Conservation (phyloP, 2,329 filamentous ascomycete genomes). For the Aspergillus quadricinctus region DNA sequence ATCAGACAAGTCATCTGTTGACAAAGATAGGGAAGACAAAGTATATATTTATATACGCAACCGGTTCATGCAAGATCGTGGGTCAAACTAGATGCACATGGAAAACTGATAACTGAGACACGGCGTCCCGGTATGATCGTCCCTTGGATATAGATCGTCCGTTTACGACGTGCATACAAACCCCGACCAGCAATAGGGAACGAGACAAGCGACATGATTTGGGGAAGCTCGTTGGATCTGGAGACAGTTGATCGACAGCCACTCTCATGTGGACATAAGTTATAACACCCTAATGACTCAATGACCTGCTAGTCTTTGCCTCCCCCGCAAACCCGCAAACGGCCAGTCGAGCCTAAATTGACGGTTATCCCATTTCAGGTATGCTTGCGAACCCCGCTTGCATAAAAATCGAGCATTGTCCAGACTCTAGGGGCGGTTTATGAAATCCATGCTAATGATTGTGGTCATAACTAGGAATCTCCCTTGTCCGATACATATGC, state of each 20-base stretch:
- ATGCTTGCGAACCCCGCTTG: slow-evolving; percentile 19
- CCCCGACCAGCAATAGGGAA: background rate
- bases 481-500: background rate
- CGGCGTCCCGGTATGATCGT: background rate
- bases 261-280: background rate
- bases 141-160: background rate
- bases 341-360: background rate
- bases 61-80: background rate
- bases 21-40: background rate
- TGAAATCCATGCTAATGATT: background rate
- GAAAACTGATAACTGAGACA: background rate
- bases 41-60: background rate
- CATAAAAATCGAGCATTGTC: background rate
- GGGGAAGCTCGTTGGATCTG: background rate
- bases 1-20: background rate
- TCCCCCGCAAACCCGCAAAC: background rate
- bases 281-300: background rate
- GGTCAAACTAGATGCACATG: background rate
- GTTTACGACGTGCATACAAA: background rate
- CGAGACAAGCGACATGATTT: background rate
- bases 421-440: background rate
- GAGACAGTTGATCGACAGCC: background rate
- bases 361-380: slow-evolving; percentile 8
- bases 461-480: background rate
- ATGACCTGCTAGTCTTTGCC: background rate